Conservation (phyloP, 805 yeast species). For the Ogataea pini region DNA sequence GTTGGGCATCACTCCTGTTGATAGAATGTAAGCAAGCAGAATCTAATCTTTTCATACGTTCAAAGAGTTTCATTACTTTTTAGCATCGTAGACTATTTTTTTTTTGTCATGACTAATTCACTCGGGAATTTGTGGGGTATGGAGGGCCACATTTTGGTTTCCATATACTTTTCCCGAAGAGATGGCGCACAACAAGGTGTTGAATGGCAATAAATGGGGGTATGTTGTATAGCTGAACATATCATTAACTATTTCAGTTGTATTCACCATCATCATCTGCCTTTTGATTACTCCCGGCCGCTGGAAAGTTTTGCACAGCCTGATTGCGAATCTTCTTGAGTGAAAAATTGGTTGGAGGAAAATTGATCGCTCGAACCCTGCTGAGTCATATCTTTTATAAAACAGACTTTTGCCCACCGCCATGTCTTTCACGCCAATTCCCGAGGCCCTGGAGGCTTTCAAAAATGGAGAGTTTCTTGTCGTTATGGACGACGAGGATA, state of each 20-base stretch:
- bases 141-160: no score
- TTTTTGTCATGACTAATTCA: background rate
- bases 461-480: constrained; percentile 79
- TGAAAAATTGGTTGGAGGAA: background rate
- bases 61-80: no score
- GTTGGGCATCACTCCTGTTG: constrained; percentile 96
- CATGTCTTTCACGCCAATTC: constrained; percentile 50
- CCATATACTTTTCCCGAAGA: no score
- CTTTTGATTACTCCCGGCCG: no score
- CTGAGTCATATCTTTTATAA: background rate
- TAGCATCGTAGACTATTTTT: background rate
- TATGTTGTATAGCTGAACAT: no score
- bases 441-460: constrained; percentile 73
- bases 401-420: constrained; percentile 1
- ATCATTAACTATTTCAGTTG: no score
- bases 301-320: constrained; percentile 4
- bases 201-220: no score
- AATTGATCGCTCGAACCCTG: background rate
- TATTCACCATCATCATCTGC: no score
- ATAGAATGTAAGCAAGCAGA: constrained; percentile 69
- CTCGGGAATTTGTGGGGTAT: constrained; percentile 1
- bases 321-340: background rate
- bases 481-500: constrained; percentile 95
- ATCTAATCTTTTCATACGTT: no score
- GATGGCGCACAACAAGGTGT: no score